A percentile compares a stretch with the other conserved stretches of the same genome.
Conservation (phyloP, 768 basidiomycete species). For the Leucosporidium yakuticum region DNA sequence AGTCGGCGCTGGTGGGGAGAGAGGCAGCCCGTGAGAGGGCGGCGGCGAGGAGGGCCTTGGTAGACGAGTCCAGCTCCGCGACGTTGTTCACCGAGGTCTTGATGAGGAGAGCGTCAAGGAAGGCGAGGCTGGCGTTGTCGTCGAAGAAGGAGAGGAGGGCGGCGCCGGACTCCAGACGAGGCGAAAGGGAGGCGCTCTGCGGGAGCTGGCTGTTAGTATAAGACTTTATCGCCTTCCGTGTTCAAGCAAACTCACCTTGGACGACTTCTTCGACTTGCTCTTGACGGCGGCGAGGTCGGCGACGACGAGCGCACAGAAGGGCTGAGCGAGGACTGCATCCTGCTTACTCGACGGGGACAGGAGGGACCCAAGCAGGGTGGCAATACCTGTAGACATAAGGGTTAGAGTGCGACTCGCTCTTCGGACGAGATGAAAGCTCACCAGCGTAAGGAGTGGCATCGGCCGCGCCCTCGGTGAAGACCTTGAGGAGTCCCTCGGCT, state of each 20-base stretch:
- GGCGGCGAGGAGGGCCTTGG: slow-evolving; percentile 4
- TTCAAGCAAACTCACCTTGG: too few relatives aligned
- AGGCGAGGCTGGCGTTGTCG: not conserved
- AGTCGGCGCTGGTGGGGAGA: slow-evolving; percentile 1
- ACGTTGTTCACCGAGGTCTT: not conserved
- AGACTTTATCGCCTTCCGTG: rapidly evolving
- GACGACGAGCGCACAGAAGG: slow-evolving; percentile 8
- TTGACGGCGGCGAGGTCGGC: slow-evolving; percentile 1
- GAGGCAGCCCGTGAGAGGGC: slow-evolving; percentile 4
- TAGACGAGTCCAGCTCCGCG: not conserved
- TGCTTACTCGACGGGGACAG: not conserved
- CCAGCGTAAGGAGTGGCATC: not conserved
- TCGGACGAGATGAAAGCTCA: not conserved
- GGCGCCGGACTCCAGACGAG: slow-evolving; percentile 11
- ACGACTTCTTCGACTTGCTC: slow-evolving; percentile 7
- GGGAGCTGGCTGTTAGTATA: too few relatives aligned
- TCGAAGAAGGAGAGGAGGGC: slow-evolving; percentile 26
- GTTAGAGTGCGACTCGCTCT: not conserved
- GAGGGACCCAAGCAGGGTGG: not conserved
- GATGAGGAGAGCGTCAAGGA: slow-evolving; percentile 9
- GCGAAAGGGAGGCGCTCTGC: not conserved
- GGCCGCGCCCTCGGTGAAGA: not conserved
- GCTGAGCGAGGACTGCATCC: slow-evolving; percentile 1
- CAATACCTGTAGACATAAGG: not conserved
- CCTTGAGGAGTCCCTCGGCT: not conserved